Conservation (phyloP, 176 grass and related monocot genomes). For the Miscanthus lutarioriparius region DNA sequence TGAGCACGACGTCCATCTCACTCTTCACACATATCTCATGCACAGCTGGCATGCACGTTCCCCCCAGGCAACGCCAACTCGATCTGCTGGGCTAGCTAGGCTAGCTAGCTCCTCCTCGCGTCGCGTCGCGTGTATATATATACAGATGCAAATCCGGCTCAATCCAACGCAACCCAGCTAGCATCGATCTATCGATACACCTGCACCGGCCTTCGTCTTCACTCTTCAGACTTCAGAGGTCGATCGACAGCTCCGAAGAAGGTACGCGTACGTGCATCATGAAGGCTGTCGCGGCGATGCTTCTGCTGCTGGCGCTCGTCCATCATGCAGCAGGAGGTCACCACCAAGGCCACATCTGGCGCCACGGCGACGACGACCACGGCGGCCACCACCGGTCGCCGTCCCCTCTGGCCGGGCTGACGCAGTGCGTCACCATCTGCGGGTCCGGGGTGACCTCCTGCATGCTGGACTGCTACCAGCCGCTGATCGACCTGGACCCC, state of each 20-base stretch:
- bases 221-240: too few species aligned
- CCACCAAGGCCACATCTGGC: not conserved
- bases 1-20: not conserved
- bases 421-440: constrained; percentile 31
- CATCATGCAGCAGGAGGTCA: not conserved
- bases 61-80: not conserved
- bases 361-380: not conserved
- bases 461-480: constrained; percentile 29
- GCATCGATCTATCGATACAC: not conserved
- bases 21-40: not conserved
- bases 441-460: not conserved
- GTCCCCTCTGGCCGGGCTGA: constrained; percentile 5
- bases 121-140: not conserved
- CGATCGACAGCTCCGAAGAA: too few species aligned
- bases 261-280: too few species aligned
- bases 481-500: not conserved
- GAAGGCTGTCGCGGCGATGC: too few species aligned
- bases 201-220: not conserved
- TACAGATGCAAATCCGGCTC: not conserved
- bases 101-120: too few species aligned
- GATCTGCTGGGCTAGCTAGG: too few species aligned
- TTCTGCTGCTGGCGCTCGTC: not conserved
- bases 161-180: not conserved
- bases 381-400: not conserved
- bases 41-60: not conserved